Base-by-base conservation (phyloP, 2,329 filamentous ascomycete species). In the Pleurostoma richardsiae region DNA sequence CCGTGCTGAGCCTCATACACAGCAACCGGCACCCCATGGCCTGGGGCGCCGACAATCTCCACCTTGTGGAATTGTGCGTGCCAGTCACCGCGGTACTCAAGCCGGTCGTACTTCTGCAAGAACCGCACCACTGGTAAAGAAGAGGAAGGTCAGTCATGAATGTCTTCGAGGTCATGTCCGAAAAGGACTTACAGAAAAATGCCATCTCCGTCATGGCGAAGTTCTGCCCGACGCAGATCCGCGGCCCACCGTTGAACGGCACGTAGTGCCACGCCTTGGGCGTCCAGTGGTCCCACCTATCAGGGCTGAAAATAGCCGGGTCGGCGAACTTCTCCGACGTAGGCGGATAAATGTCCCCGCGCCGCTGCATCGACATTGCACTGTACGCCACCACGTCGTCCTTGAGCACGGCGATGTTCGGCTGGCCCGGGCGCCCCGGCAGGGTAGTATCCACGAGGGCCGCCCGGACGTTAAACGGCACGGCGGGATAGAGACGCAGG, bases 171-270 rank as follows among this genome's bases (percentile, higher is more conserved):
- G 76, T 6, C 19, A 10, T 39, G 19, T 6, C 6, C 7, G 11
- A 26, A 29, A 28, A 28, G n/a, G 11, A 65, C 69, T 60, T 52
- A 72, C 69, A 50, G 41, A 58, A 63, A 50, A 67, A 81, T 0
- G 71, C 73, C 74, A 80, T 80, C 61, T 81, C 77, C 3, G 77
- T 73, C 59, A 75, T 71, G 4, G 78, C 78, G 61, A 82, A 81
- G 49, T 80, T 77, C 61, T 81, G 77, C 1, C 77, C 77, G 31
- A 81, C 74, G 50, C 78, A 81, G 42, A 78, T 64, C 42, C 66
- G 57, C 26, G 66, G 65, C 3, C 64, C 65, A 2, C 65, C 65
- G 51, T 67, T 69, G 49, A 68, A 69, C 5, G 64, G 64, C 3
- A 67, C 49, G 43, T 62, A 68, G 11, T 62, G 63, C 63, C 63